Base-by-base conservation (phyloP, 306 rosid genomes). In the Senna siamea region DNA sequence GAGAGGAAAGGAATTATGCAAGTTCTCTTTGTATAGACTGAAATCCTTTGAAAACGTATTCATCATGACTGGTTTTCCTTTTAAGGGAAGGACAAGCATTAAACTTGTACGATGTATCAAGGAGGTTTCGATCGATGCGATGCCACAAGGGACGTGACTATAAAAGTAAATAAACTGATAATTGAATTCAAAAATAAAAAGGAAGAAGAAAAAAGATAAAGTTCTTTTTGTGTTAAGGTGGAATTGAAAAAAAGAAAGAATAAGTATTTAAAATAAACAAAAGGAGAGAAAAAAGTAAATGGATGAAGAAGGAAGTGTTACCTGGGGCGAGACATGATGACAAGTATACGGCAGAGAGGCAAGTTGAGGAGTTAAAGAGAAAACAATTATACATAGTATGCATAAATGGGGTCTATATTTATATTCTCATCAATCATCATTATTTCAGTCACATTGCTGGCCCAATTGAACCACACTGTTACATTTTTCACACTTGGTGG, bases 401-500 rank as follows among this genome's bases (percentile, higher is more conserved):
- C 75, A 41, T 41, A 46, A 66, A 51, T 52, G 51, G 22, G 53
- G 53, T 30, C 80, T 70, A 59, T 63, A 47, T 17, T 53, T 37
- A 14, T 73, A 61, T 75, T 73, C 76, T 73, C 76, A 80, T 72
- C 57, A 2, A 11, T 28, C 80, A 67, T 67, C 51, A 80, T 80
- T 82, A 75, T 86, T 84, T 68, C 62, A 79, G 73, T 34, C 85
- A 77, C 83, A 69, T n/a, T 76, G 84, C 80, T 34, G 61, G 14
- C n/a, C 48, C 72, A 44, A 0, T 34, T 48, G 37, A 40, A 38
- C 63, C 51, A 14, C 48, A 5, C 23, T 22, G 3, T 14, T 0
- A 6, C 35, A 28, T 62, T 35, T 20, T 54, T 37, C 14, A 5
- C 64, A 7, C 9, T 15, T 28, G 40, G 54, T 20, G 34, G 26